Evolutionary conservation across 176 grass and related monocot species (phyloP), one percentile per base, ranked within the genome.

Genomic region (Hordeum marinum): DNA sequence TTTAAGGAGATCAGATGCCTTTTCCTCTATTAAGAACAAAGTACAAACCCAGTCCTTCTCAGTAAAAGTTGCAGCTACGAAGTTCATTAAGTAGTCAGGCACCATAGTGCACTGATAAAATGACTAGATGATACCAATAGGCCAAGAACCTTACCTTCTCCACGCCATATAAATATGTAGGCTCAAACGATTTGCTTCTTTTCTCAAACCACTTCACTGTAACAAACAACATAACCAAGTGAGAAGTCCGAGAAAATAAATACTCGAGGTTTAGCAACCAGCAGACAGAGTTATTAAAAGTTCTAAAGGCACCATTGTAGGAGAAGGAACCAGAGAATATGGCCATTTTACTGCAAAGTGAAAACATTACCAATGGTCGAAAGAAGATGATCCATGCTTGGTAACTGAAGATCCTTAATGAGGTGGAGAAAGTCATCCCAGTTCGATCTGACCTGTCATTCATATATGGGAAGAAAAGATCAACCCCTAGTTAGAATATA

Each of bases 201-300:
- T 77, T 92, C 88, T 99, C 96, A 89, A 99, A 89, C 91, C 94
- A 99, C 40, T 92, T 90, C 69, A 99, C 96, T 99, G 87, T 68
- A 87, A 86, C 39, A 90, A 82, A 87, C 60, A 87, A 89, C 65
- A 90, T 29, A 85, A 72, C 72, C 46, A 81, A 80, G 43, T 36
- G 17, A 73, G 21, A 85, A 85, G 83, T 87, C 83, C 75, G 48
- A 78, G 15, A 82, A 87, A 92, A 85, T 50, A 60, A 85, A 75
- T 41, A 42, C 29, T 37, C 10, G 18, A 25, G 91, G n/a, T 70
- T 66, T 46, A 50, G 54, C n/a, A 82, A 65, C 23, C 23, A 67
- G 77, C 77, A 72, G 11, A 41, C 40, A 65, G 43, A 64, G 57
- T 61, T 59, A 68, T 26, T 34, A 70, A 62, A 65, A 78, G 55